Percentiles rank a stretch among this genome's conserved stretches.
phyloP scores from a whole-genome alignment of 1,284 basidiomycete species.

The Farysia itapuensis region DNA sequence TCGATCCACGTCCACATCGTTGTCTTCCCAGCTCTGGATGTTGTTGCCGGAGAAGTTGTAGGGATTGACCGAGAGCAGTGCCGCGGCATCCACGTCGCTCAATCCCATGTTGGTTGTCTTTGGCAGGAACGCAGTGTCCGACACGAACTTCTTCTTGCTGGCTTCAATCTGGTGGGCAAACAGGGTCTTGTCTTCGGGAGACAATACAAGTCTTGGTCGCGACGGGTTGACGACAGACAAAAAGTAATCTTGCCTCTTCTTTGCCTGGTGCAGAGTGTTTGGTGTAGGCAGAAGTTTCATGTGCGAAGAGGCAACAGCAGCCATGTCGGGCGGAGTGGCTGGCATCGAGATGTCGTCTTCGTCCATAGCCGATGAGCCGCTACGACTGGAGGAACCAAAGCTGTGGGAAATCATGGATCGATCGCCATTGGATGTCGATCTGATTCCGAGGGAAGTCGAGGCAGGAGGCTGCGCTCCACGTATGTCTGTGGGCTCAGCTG shows the following conservation, averaged over 20 bases:
- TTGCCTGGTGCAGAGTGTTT: conserved; percentile 1
- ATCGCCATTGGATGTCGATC: no score
- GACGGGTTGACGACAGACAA: conserved; percentile 6
- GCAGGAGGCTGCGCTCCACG: no score
- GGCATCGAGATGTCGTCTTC: conserved; percentile 27
- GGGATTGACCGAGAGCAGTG: conserved; percentile 24
- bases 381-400: no score
- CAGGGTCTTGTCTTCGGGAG: conserved; percentile 9
- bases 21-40: conserved; percentile 23
- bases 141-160: conserved; percentile 28
- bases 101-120: conserved; percentile 44
- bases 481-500: no score
- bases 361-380: conserved; percentile 16
- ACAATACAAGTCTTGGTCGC: conserved; percentile 20
- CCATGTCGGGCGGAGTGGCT: conserved; percentile 24
- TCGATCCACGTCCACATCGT: conserved; percentile 36
- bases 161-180: conserved; percentile 23
- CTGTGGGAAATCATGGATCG: no score
- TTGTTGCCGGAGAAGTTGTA: conserved; percentile 21
- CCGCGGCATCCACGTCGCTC: conserved; percentile 27
- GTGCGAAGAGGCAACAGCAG: conserved; percentile 2
- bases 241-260: conserved; percentile 15
- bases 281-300: conserved; percentile 4
- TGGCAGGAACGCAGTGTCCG: conserved; percentile 33
- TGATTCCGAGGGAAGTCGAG: no score